Conservation (phyloP, 768 basidiomycete genomes). For the Lentinula lateritia region DNA sequence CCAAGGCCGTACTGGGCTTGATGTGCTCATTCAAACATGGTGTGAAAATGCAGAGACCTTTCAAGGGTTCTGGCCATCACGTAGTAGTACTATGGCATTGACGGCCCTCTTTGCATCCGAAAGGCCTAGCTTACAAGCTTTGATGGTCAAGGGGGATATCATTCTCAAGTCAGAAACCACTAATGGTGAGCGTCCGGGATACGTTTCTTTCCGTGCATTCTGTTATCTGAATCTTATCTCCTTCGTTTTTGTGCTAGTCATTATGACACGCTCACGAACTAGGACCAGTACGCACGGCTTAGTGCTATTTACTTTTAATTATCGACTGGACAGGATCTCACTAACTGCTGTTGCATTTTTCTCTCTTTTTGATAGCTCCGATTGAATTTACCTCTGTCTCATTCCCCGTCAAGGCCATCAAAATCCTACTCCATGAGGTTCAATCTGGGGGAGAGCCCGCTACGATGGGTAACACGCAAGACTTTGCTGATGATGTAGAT, state of each 20-base stretch:
- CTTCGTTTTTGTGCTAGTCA: slow-evolving; percentile 51
- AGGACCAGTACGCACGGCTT: slow-evolving; percentile 60
- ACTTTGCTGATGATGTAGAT: slow-evolving; percentile 50
- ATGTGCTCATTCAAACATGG: slow-evolving; percentile 89
- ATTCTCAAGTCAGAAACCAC: slow-evolving; percentile 77
- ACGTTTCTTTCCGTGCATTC: slow-evolving; percentile 8
- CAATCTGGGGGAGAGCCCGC: slow-evolving; percentile 75
- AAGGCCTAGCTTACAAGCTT: slow-evolving; percentile 57
- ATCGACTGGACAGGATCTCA: slow-evolving; percentile 33
- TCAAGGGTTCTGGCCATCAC: slow-evolving; percentile 91
- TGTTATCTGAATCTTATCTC: slow-evolving; percentile 8
- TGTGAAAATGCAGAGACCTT: slow-evolving; percentile 92
- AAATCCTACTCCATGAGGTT: slow-evolving; percentile 80
- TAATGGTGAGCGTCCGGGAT: slow-evolving; percentile 54
- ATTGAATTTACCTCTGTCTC: slow-evolving; percentile 80
- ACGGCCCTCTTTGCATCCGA: slow-evolving; percentile 65
- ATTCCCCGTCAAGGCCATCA: slow-evolving; percentile 91
- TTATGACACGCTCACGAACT: slow-evolving; percentile 93
- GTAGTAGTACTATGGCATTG: slow-evolving; percentile 81
- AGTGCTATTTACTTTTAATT: slow-evolving; percentile 9
- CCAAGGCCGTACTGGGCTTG: slow-evolving; percentile 62
- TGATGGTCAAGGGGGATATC: slow-evolving; percentile 88
- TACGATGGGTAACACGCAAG: slow-evolving; percentile 47
- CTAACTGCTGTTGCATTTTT: slow-evolving; percentile 34
- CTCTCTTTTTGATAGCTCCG: slow-evolving; percentile 49